A percentile compares a stretch with the other conserved stretches of the same genome.
Evolutionary conservation across 169 alveolate species (phyloP).

Genomic region (Plasmodium yoelii): DNA sequence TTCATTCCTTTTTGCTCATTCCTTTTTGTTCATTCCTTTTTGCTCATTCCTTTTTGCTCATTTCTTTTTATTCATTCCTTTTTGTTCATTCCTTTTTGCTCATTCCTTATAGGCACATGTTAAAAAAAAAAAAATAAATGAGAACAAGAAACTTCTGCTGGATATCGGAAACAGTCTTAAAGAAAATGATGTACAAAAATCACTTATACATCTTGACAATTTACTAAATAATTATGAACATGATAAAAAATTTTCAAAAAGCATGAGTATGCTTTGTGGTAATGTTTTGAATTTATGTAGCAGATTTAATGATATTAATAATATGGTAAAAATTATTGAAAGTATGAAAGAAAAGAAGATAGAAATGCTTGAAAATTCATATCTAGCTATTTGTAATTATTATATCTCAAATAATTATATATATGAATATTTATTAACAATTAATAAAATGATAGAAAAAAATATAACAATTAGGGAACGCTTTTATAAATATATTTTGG

Average conservation of each 20-base stretch:
- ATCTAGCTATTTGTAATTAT: conserved; percentile 64
- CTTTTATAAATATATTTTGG: conserved; percentile 44
- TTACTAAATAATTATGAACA: neutral
- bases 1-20: too few relatives aligned
- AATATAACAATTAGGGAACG: conserved; percentile 58
- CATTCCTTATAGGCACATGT: neutral
- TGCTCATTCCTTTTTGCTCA: neutral
- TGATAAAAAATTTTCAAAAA: conserved; percentile 45
- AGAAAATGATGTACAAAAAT: conserved; percentile 24
- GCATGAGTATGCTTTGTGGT: conserved; percentile 65
- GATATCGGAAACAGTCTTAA: conserved; percentile 74
- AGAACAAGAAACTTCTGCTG: conserved; percentile 32
- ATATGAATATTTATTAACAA: conserved; percentile 58
- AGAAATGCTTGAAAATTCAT: conserved; percentile 69
- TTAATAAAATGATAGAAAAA: conserved; percentile 72
- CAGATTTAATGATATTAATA: conserved; percentile 49
- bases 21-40: neutral
- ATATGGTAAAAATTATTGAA: conserved; percentile 33
- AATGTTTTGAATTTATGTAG: conserved; percentile 66
- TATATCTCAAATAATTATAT: conserved; percentile 70
- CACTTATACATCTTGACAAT: conserved; percentile 18
- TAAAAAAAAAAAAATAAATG: conserved; percentile 2
- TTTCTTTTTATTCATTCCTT: neutral
- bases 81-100: neutral
- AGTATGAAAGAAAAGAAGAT: conserved; percentile 49